These are phyloP conservation scores for Yamadazyma akitaensis DNA, from an alignment of 805 yeast species.

Conservation along the genomic window DNA sequence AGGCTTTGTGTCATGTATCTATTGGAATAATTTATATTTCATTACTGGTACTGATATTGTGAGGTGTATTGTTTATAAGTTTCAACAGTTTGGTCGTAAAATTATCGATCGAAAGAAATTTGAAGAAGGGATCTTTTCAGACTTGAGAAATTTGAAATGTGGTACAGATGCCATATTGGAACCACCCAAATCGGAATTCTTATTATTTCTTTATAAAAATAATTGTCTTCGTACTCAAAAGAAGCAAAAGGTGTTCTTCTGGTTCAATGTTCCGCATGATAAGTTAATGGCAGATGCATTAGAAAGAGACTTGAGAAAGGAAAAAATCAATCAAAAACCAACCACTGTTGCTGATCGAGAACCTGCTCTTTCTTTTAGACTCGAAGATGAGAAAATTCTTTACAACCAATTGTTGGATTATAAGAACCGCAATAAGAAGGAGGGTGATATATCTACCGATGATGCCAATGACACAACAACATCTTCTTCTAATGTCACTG, in stretches of 20 bases:
- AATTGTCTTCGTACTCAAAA: constrained; percentile 90
- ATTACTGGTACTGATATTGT: constrained; percentile 96
- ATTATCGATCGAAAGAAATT: constrained; percentile 86
- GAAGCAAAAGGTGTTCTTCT: constrained; percentile 93
- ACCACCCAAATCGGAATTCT: constrained; percentile 78
- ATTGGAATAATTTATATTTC: constrained; percentile 86
- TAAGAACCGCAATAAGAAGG: constrained; percentile 5
- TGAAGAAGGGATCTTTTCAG: constrained; percentile 95
- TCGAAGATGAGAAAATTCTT: constrained; percentile 50
- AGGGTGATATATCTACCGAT: constrained; percentile 8
- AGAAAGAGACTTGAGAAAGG: constrained; percentile 87
- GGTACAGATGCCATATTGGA: constrained; percentile 87
- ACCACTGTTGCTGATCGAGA: constrained; percentile 72
- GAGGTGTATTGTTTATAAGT: constrained; percentile 82
- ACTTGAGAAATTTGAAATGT: constrained; percentile 78
- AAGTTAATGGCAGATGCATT: constrained; percentile 88
- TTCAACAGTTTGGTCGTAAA: constrained; percentile 85
- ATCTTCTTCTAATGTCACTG: constrained; percentile 6
- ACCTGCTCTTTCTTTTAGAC: constrained; percentile 76
- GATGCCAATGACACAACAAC: constrained; percentile 8
- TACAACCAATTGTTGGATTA: constrained; percentile 48
- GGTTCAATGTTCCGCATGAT: constrained; percentile 96
- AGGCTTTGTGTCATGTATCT: constrained; percentile 88
- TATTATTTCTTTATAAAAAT: constrained; percentile 80
- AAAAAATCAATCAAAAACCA: constrained; percentile 54